A percentile compares a stretch with the other conserved stretches of the same genome.
These are phyloP conservation scores for Wickerhamia fluorescens DNA, from an alignment of 805 yeast species.

Conservation along the genomic window DNA sequence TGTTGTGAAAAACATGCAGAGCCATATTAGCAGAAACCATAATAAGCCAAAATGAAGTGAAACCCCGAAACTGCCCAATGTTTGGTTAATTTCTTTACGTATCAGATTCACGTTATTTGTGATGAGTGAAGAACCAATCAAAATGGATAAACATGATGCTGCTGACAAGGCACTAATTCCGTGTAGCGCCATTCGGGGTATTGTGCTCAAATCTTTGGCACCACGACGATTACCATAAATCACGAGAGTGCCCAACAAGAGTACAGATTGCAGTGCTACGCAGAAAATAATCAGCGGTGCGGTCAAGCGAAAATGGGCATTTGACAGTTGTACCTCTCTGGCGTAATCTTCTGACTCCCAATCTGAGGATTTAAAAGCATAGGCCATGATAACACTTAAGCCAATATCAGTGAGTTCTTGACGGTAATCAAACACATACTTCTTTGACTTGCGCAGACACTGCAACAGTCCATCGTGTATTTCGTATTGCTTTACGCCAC, in stretches of 20 bases:
- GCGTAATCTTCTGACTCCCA: no score
- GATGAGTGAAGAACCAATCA: slow-evolving; percentile 23
- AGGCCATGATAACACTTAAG: slow-evolving; percentile 38
- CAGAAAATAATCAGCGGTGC: slow-evolving; percentile 22
- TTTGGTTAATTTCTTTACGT: slow-evolving; percentile 17
- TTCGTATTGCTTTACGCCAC: slow-evolving; percentile 9
- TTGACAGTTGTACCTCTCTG: no score
- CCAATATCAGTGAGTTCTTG: slow-evolving; percentile 33
- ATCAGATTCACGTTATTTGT: slow-evolving; percentile 19
- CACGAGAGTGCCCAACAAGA: slow-evolving; percentile 22
- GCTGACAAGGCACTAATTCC: slow-evolving; percentile 29
- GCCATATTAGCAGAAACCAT: slow-evolving; percentile 39
- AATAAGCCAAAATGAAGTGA: slow-evolving; percentile 31
- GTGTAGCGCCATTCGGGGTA: slow-evolving; percentile 30
- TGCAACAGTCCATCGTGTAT: slow-evolving; percentile 16
- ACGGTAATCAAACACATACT: slow-evolving; percentile 39
- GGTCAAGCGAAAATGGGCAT: no score
- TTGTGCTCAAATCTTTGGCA: slow-evolving; percentile 22
- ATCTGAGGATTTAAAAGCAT: slow-evolving; percentile 45
- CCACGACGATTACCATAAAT: slow-evolving; percentile 32
- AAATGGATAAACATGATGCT: slow-evolving; percentile 22
- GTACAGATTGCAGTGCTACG: slow-evolving; percentile 19
- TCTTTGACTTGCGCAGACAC: slow-evolving; percentile 11
- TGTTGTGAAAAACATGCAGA: no score
- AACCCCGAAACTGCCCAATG: slow-evolving; percentile 43